Conservation (phyloP, 768 basidiomycete species). For the Clavaria fumosa region DNA sequence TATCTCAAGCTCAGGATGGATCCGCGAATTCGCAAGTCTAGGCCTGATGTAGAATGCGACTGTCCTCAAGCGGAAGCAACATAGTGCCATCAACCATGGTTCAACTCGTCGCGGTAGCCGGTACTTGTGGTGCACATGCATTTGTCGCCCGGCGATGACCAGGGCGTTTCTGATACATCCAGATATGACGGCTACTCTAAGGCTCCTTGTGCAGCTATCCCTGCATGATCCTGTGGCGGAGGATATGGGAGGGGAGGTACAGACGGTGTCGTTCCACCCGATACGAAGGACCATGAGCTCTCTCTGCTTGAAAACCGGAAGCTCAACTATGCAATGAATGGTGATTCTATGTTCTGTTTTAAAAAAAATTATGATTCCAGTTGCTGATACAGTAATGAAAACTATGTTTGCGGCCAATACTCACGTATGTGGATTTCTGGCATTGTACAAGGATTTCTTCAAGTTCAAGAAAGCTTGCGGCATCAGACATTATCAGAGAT, state of each 20-base stretch:
- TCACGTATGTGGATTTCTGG: conserved; percentile 95
- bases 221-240: conserved; percentile 62
- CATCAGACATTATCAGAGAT: conserved; percentile 91
- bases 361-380: too few species aligned
- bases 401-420: conserved; percentile 63
- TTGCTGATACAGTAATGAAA: conserved; percentile 82
- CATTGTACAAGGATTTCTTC: conserved; percentile 73
- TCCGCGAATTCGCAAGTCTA: too few species aligned
- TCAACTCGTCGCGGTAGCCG: too few species aligned
- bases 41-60: too few species aligned
- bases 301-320: conserved; percentile 46
- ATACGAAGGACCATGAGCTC: conserved; percentile 46
- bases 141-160: conserved; percentile 60
- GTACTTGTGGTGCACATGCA: too few species aligned
- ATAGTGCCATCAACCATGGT: too few species aligned
- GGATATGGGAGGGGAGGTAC: too few species aligned
- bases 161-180: conserved; percentile 62
- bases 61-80: too few species aligned
- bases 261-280: too few species aligned
- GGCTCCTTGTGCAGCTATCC: conserved; percentile 49
- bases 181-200: conserved; percentile 54
- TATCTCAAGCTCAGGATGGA: too few species aligned
- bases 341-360: conserved; percentile 23
- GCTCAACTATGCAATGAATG: conserved; percentile 76
- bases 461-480: conserved; percentile 46